These are phyloP conservation scores for Striga hermonthica DNA, from an alignment of 305 asterid species.

Conservation along the genomic window DNA sequence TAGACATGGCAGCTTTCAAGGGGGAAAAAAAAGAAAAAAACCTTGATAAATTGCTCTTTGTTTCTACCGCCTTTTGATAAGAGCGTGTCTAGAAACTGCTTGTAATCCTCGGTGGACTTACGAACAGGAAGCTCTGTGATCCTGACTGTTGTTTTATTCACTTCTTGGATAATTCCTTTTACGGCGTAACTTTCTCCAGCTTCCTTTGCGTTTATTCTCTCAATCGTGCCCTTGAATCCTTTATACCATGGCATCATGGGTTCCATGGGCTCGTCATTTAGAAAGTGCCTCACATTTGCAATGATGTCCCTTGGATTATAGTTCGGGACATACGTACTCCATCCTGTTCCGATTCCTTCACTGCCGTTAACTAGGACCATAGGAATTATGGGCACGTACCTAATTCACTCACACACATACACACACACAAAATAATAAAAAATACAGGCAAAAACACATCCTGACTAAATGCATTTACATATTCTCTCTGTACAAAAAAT, in stretches of 20 bases:
- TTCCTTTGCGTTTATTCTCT: not conserved
- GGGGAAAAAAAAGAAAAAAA: not conserved
- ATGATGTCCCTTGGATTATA: not conserved
- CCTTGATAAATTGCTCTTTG: conserved; percentile 8
- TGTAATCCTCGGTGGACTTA: not conserved
- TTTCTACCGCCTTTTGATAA: not conserved
- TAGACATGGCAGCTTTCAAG: too few species aligned
- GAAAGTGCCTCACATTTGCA: not conserved
- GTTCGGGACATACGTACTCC: not conserved
- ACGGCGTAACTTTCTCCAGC: not conserved
- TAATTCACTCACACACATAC: too few species aligned
- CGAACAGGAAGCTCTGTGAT: not conserved
- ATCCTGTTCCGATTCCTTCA: not conserved
- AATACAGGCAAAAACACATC: too few species aligned
- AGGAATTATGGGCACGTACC: not conserved
- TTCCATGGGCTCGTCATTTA: not conserved
- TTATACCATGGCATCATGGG: not conserved
- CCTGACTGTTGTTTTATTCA: not conserved
- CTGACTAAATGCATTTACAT: too few species aligned
- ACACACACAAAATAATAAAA: too few species aligned
- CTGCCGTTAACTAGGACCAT: not conserved
- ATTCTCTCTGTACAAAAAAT: too few species aligned
- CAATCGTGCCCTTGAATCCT: conserved; percentile 2
- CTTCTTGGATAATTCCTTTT: conserved; percentile 2
- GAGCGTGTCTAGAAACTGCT: not conserved